Evolutionary conservation across 768 basidiomycete species (phyloP).

Genomic region (Lepiota venenata): DNA sequence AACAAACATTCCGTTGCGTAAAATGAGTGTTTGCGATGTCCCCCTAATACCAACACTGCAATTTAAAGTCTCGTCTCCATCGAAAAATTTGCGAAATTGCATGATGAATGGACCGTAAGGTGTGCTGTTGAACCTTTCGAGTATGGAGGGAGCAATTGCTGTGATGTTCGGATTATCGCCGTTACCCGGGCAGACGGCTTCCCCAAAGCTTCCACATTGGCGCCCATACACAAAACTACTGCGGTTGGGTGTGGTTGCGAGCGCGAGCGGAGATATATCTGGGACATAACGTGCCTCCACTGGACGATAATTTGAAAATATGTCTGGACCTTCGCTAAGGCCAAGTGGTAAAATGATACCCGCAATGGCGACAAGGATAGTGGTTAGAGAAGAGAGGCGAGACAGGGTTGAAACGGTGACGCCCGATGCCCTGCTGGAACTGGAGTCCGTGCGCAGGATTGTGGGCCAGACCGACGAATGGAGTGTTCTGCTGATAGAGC

Average conservation of each 20-base stretch:
- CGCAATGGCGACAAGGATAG: slow-evolving; percentile 16
- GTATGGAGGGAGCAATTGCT: slow-evolving; percentile 12
- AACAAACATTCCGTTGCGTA: slow-evolving; percentile 18
- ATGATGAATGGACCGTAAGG: slow-evolving; percentile 19
- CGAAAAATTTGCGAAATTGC: slow-evolving; percentile 19
- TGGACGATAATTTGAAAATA: neutral
- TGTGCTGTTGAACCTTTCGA: slow-evolving; percentile 18
- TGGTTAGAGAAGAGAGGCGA: slow-evolving; percentile 11
- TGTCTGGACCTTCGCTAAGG: slow-evolving; percentile 14
- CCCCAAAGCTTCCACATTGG: slow-evolving; percentile 14
- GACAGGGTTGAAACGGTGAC: slow-evolving; percentile 14
- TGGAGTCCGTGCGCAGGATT: slow-evolving; percentile 15
- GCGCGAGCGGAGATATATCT: slow-evolving; percentile 18
- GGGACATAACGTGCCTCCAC: slow-evolving; percentile 12
- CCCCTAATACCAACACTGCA: slow-evolving; percentile 6
- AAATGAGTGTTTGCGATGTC: slow-evolving; percentile 16
- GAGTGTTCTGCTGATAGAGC: slow-evolving; percentile 16
- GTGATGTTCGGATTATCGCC: slow-evolving; percentile 12
- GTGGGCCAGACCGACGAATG: slow-evolving; percentile 20
- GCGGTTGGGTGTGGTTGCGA: slow-evolving; percentile 17
- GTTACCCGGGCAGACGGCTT: slow-evolving; percentile 17
- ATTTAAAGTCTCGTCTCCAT: slow-evolving; percentile 12
- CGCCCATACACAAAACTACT: slow-evolving; percentile 15
- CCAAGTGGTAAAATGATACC: slow-evolving; percentile 20
- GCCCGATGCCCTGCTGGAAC: neutral